Conservation (phyloP, 257 asterid species). For the Solanum peruvianum region DNA sequence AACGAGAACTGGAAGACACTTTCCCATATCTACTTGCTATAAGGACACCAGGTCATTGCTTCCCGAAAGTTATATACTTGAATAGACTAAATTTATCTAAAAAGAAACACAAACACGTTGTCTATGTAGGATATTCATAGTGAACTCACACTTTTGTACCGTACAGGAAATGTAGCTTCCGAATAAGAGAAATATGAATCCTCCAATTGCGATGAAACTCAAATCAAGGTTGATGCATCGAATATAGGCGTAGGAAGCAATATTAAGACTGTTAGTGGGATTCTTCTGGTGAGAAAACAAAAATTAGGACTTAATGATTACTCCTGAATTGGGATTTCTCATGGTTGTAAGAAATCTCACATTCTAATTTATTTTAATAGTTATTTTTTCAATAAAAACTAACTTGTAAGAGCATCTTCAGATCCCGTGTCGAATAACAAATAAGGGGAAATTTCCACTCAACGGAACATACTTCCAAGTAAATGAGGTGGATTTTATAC, state of each 20-base stretch:
- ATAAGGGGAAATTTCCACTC: constrained; percentile 19
- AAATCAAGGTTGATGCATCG: background rate
- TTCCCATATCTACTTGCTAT: constrained; percentile 18
- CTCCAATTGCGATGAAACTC: background rate
- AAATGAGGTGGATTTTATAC: constrained; percentile 15
- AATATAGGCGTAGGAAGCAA: background rate
- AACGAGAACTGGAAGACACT: constrained; percentile 4
- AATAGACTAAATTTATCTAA: background rate
- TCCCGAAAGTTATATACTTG: background rate
- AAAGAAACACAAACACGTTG: background rate
- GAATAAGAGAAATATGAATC: background rate
- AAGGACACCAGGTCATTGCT: constrained; percentile 14
- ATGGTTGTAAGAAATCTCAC: background rate
- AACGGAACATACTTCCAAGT: constrained; percentile 24
- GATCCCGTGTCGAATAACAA: constrained; percentile 18
- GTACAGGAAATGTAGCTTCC: background rate
- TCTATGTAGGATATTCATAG: background rate
- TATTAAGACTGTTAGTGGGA: constrained; percentile 9
- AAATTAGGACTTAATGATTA: background rate
- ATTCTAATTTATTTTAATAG: background rate
- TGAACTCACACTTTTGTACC: background rate
- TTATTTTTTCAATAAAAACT: background rate
- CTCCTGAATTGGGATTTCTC: background rate
- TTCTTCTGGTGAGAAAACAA: constrained; percentile 13
- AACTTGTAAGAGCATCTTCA: background rate